A percentile compares a stretch with the other conserved stretches of the same genome.
phyloP scores from a whole-genome alignment of 441 rosid species.

The Eutrema salsugineum region DNA sequence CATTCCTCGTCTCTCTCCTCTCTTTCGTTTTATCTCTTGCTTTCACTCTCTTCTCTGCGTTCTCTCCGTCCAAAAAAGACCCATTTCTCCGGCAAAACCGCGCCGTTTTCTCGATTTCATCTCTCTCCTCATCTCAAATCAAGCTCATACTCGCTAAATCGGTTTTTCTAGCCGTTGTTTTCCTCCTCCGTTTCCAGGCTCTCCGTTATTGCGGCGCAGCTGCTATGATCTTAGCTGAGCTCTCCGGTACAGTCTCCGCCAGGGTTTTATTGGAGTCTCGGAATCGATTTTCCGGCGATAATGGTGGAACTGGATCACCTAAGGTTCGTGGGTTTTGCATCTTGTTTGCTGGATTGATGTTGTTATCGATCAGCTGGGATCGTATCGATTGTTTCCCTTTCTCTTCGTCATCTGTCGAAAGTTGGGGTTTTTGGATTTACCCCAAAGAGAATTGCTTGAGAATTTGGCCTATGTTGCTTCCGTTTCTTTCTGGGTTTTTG shows the following conservation, averaged over 20 bases:
- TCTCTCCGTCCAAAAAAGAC: constrained; percentile 43
- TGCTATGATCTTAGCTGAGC: constrained; percentile 89
- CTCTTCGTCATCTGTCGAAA: constrained; percentile 36
- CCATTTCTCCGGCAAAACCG: constrained; percentile 41
- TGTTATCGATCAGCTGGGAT: constrained; percentile 84
- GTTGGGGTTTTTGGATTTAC: constrained; percentile 41
- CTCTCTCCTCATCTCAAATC: constrained; percentile 56
- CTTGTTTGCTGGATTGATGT: constrained; percentile 54
- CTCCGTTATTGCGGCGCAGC: constrained; percentile 88
- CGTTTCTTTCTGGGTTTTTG: constrained; percentile 76
- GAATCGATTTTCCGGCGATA: constrained; percentile 26
- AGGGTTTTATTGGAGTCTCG: constrained; percentile 39
- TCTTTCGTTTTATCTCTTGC: constrained; percentile 63
- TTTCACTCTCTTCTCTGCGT: constrained; percentile 61
- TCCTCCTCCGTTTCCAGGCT: constrained; percentile 82
- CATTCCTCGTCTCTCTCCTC: constrained; percentile 72
- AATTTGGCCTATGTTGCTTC: constrained; percentile 81
- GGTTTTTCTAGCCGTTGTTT: constrained; percentile 49
- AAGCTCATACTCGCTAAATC: constrained; percentile 53
- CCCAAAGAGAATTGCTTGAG: constrained; percentile 65
- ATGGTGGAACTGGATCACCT: constrained; percentile 31
- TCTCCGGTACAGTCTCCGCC: constrained; percentile 72
- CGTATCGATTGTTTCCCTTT: constrained; percentile 76
- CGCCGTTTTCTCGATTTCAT: constrained; percentile 38
- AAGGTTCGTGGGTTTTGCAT: constrained; percentile 53